Base-by-base conservation (phyloP, 139 green algal genomes). In the Coelastrella sp. region DNA sequence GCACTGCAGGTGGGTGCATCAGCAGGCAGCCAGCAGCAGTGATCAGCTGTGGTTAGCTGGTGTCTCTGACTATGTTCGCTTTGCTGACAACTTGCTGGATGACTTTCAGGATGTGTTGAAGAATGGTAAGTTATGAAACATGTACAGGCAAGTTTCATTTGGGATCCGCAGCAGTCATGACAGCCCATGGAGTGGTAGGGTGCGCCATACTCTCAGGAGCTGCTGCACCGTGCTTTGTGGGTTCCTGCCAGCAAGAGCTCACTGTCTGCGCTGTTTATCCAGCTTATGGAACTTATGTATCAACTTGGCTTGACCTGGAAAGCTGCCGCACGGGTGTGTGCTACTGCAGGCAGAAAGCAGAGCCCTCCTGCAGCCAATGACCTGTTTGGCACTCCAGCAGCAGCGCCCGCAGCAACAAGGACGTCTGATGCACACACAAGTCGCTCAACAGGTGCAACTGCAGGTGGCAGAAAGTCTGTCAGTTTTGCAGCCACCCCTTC, bases 51-150 rank as follows among this genome's bases (percentile, higher is more conserved):
- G 87, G 87, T 8, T 66, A 9, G 76, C 58, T 19, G 87, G 76
- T 20, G 87, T 59, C 7, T n/a, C 60, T 17, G 76, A 85, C 60
- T 90, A 90, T 24, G n/a, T 80, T 8, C 22, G 8, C 20, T n/a
- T 86, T 85, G 87, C 63, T n/a, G 87, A 86, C 59, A 79, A 85
- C 76, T 76, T 90, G 76, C 27, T 82, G 60, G 20, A 78, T 22
- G 70, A 90, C 24, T 90, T 73, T 58, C 17, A 49, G 12, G 87
- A 90, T 57, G 70, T 90, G 19, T 19, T 90, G 6, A 9, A 61
- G 4, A 15, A 90, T 35, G 85, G 68, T 76, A 19, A 76, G 68
- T 76, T 24, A 17, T 49, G 3, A 49, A 49, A 49, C 35, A 49
- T 49, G 35, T 3, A 49, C 35, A 49, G 35, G 35, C 35, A 49